Evolutionary conservation across 345 rosid genomes (phyloP), one percentile per base, ranked within the genome.

Genomic region (Ceriops zippeliana): DNA sequence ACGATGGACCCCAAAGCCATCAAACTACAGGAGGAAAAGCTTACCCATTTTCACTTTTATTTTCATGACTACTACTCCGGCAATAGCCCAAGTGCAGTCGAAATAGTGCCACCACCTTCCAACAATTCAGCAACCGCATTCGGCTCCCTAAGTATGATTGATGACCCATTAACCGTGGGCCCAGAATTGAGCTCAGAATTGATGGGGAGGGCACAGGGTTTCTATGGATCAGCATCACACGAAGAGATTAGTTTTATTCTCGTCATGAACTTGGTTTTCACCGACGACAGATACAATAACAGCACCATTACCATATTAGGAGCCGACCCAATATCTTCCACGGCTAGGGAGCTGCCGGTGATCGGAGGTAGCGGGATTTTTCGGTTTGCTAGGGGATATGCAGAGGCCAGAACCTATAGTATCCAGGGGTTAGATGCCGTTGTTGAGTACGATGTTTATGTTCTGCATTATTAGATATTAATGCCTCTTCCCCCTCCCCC

Each of bases 21-120:
- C 0, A 72, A 65, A 0, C 70, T 77, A 4, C 66, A 63, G 62
- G 70, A 85, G 61, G 84, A 85, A 67, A 87, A 85, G 80, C 71
- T 80, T 0, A 80, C 61, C 49, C 80, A 73, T 51, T 82, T 87
- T 67, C 77, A 75, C 6, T 32, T 87, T n/a, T 87, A 74, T 24
- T 85, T 89, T 86, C 91, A 87, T 24, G 89, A 87, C 70, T 74
- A 81, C 22, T 51, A 73, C 2, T 66, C 78, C 2, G 89, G 89
- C 37, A 67, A 51, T 0, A 78, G 84, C 52, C 83, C 88, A 1
- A 77, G 74, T n/a, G 47, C 80, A 1, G 47, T 82, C 56, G 7
- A 35, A 1, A 65, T 85, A 17, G 71, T 70, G 60, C 75, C 58
- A 3, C 79, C 86, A 3, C 61, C 76, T 19, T 16, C 70, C 7